Conservation (phyloP, 768 basidiomycete species). For the Termitomyces sp. region DNA sequence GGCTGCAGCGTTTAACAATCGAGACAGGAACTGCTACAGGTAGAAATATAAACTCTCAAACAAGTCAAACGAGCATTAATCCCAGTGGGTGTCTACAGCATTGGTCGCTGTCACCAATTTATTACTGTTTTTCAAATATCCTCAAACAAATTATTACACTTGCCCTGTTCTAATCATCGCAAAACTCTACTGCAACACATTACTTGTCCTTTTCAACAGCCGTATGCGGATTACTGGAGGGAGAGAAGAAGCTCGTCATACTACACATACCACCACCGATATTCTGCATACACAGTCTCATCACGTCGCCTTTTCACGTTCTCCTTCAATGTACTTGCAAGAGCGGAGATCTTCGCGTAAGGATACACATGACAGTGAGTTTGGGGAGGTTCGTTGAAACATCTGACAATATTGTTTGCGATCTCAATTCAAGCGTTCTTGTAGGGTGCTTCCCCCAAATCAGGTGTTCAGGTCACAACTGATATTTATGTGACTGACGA, state of each 20-base stretch:
- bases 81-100: slow-evolving; percentile 13
- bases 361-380: neutral
- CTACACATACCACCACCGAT: slow-evolving; percentile 4
- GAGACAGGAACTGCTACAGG: slow-evolving; percentile 27
- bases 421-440: neutral
- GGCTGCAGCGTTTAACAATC: slow-evolving; percentile 24
- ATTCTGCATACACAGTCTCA: slow-evolving; percentile 1
- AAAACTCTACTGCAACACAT: slow-evolving; percentile 28
- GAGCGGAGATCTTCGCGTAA: slow-evolving; percentile 8
- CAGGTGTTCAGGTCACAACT: slow-evolving; percentile 8
- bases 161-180: slow-evolving; percentile 24
- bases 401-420: neutral
- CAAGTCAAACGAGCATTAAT: neutral
- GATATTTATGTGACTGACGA: slow-evolving; percentile 10
- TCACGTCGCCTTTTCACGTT: slow-evolving; percentile 8
- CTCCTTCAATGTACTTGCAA: slow-evolving; percentile 15
- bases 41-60: slow-evolving; percentile 1
- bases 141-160: slow-evolving; percentile 23
- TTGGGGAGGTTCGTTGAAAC: neutral
- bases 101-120: slow-evolving; percentile 24
- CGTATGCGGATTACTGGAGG: slow-evolving; percentile 23
- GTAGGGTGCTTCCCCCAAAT: neutral
- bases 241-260: slow-evolving; percentile 15
- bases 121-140: slow-evolving; percentile 24
- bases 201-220: slow-evolving; percentile 28